phyloP scores from a whole-genome alignment of 768 basidiomycete genomes.

The Hortiboletus campestris region DNA sequence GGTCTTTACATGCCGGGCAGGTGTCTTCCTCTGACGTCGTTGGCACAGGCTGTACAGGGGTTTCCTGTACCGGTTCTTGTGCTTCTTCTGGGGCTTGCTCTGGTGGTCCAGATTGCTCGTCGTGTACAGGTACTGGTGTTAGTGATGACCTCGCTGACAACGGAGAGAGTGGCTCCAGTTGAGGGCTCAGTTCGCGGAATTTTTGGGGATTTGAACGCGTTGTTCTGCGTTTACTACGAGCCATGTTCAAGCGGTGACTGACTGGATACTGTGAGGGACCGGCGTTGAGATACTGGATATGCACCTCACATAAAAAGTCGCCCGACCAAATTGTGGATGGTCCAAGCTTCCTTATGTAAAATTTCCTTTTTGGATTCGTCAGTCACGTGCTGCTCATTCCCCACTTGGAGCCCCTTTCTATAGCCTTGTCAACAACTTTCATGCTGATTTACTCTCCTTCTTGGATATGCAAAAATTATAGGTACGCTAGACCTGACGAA shows the following conservation, averaged over 20 bases:
- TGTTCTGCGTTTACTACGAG: conserved; percentile 44
- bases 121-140: conserved; percentile 26
- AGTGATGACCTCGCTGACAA: conserved; percentile 30
- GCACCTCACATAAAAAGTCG: conserved; percentile 13
- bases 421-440: too few species aligned
- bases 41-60: conserved; percentile 3
- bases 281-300: conserved; percentile 6
- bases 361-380: conserved; percentile 14
- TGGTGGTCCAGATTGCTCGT: conserved; percentile 14
- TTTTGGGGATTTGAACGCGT: conserved; percentile 39
- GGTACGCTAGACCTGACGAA: not conserved
- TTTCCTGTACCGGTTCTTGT: conserved; percentile 15
- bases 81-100: conserved; percentile 16
- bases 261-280: conserved; percentile 7
- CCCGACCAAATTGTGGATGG: conserved; percentile 1
- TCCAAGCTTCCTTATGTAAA: conserved; percentile 25
- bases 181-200: conserved; percentile 33
- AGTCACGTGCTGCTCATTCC: not conserved
- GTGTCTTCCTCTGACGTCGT: conserved; percentile 28
- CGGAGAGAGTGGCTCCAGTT: conserved; percentile 31
- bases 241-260: conserved; percentile 33
- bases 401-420: not conserved
- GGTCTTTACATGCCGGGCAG: conserved; percentile 54
- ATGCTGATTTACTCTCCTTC: not conserved
- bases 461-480: too few species aligned